These are phyloP conservation scores for Brettanomyces custersianus DNA, from an alignment of 805 yeast species.

Conservation along the genomic window DNA sequence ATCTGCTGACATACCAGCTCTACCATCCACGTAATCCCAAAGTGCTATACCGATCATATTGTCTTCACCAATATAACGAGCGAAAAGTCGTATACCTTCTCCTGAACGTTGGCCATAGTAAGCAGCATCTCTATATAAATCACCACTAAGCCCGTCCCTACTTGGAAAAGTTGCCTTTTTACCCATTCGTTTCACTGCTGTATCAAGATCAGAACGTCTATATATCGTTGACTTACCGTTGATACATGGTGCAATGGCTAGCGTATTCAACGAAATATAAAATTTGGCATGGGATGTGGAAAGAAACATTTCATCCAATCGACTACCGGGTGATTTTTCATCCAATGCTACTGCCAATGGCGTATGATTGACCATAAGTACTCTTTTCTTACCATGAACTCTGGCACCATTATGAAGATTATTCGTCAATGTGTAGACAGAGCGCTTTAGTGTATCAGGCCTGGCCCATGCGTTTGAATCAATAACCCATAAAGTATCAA, in stretches of 20 bases:
- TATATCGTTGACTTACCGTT: conserved; percentile 84
- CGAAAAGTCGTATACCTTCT: conserved; percentile 57
- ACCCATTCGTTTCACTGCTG: conserved; percentile 38
- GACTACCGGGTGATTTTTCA: conserved; percentile 41
- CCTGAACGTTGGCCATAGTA: conserved; percentile 22
- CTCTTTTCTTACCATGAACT: conserved; percentile 23
- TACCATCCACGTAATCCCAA: conserved; percentile 60
- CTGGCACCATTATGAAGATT: conserved; percentile 44
- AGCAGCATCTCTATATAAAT: conserved; percentile 24
- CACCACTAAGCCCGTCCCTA: conserved; percentile 21
- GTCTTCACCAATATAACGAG: conserved; percentile 83
- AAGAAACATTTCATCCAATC: conserved; percentile 77
- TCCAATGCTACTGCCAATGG: conserved; percentile 47
- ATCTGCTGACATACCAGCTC: conserved; percentile 75
- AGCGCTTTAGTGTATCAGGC: conserved; percentile 53
- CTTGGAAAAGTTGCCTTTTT: conserved; percentile 22
- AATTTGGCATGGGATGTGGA: conserved; percentile 80
- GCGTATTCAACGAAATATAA: conserved; percentile 66
- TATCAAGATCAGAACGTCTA: conserved; percentile 55
- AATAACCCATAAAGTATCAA: conserved; percentile 75
- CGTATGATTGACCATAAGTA: conserved; percentile 71
- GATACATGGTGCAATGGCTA: conserved; percentile 78
- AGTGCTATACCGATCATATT: conserved; percentile 84
- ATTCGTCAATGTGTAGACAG: conserved; percentile 42
- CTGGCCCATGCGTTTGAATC: conserved; percentile 81